These are phyloP conservation scores for Calocybe indica DNA, from an alignment of 768 basidiomycete genomes.

Conservation along the genomic window DNA sequence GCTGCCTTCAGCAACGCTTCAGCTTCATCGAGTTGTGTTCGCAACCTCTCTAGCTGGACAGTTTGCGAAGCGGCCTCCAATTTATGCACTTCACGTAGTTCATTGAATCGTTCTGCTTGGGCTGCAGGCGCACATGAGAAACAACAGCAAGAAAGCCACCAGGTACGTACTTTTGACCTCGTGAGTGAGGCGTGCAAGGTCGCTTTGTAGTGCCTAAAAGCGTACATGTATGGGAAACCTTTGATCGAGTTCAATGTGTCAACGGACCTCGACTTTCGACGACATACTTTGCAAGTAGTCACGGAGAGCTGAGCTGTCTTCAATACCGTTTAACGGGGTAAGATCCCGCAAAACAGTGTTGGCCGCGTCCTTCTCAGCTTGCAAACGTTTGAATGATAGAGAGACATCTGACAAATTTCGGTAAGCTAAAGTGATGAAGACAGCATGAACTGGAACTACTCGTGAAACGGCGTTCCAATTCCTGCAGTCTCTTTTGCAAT, in stretches of 20 bases:
- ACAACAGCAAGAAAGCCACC: not conserved
- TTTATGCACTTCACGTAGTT: constrained; percentile 78
- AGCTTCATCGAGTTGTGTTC: constrained; percentile 59
- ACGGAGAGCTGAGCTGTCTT: constrained; percentile 61
- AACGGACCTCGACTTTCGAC: constrained; percentile 63
- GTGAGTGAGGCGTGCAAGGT: constrained; percentile 67
- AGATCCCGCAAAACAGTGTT: constrained; percentile 65
- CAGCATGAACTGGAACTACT: constrained; percentile 31
- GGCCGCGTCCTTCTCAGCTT: constrained; percentile 63
- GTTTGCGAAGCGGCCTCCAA: constrained; percentile 77
- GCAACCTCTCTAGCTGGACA: constrained; percentile 66
- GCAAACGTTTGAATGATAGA: constrained; percentile 68
- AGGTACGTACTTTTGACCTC: constrained; percentile 62
- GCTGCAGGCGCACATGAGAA: constrained; percentile 34
- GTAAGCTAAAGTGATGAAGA: not conserved
- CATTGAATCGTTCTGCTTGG: constrained; percentile 80
- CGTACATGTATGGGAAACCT: not conserved
- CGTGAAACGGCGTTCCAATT: constrained; percentile 73
- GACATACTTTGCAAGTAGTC: constrained; percentile 66
- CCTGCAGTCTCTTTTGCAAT: constrained; percentile 58
- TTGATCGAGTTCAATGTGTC: not conserved
- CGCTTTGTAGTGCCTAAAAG: constrained; percentile 62
- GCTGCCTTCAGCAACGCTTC: constrained; percentile 64
- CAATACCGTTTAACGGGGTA: constrained; percentile 62
- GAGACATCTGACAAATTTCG: constrained; percentile 57